Evolutionary conservation across 2,329 filamentous ascomycete genomes (phyloP), one percentile per base, ranked within the genome.

Genomic region (Tolypocladium sp.): DNA sequence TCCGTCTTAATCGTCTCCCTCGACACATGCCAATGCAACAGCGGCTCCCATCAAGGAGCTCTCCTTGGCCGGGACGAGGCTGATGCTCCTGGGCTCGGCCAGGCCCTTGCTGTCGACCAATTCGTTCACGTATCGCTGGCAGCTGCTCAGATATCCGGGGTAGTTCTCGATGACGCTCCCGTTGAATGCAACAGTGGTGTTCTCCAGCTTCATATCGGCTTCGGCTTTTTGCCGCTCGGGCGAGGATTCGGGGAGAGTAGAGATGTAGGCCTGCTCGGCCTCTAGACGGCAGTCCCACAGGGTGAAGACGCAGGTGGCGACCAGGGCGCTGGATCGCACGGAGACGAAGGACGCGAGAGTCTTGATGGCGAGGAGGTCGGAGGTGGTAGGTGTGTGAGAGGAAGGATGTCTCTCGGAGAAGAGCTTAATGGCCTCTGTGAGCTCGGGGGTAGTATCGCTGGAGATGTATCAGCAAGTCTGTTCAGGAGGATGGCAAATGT

Each of bases 151-250:
- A 70, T 91, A 93, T 9, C 77, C 76, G 0, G 90, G 89, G 68
- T 92, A 93, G 65, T 87, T 86, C 72, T 92, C 89, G 57, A 92
- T 86, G 56, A 93, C 88, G 35, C 86, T 89, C 52, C 90, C 90
- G 68, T 91, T 92, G 73, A 88, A 92, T 4, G 88, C 88, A n/a
- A 93, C 83, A 2, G 82, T 79, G 3, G 83, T 85, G 59, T 75
- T 73, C 40, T 69, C 68, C 9, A 80, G 68, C 51, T 75, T 71
- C 2, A 74, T 75, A 62, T 84, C 84, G 20, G 74, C 73, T 64
- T 85, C 83, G 0, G 82, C 75, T 41, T 80, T 79, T 12, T 68
- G 63, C 57, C 77, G 76, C 40, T 70, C 62, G 5, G 68, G 59
- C 15, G 75, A 74, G 22, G 64, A 67, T 12, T 69, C 58, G 15